Base-by-base conservation (phyloP, 108 stramenopile genomes). In the Skeletonema marinoi region DNA sequence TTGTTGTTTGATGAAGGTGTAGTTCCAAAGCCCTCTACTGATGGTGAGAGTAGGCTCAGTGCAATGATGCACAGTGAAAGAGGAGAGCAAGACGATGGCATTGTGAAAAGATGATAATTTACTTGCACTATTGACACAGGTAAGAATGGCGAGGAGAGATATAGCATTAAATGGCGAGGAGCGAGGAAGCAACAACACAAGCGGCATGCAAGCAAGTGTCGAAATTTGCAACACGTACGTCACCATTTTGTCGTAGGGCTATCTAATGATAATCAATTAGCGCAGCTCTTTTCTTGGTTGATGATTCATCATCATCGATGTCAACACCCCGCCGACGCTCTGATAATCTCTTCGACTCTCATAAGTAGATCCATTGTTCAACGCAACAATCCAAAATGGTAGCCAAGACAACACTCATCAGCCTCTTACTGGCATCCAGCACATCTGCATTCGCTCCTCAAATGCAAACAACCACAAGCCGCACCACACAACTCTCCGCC, bases 381-480 rank as follows among this genome's bases (percentile, higher is more conserved):
- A 46, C 16, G n/a, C 54, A 46, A 25, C 54, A 56, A 56, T 25
- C 54, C 30, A 31, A n/a, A 58, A 69, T 75, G 78, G 32, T 68
- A 39, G 8, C 74, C 68, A 75, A 80, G 54, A 56, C 54, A 38
- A 68, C 56, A n/a, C 25, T 71, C 32, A 30, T 59, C 63, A 33
- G 69, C 46, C 32, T 79, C 42, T 32, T 79, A 16, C 33, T 73
- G 42, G 60, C 71, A 6, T 60, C 50, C 63, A 48, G 32, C 54
- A 51, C 17, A 48, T 9, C 10, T 36, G 51, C 71, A 30, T 65
- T 50, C 35, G 65, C 65, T 38, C 66, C 65, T 56, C 54, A 56
- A 10, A 9, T 56, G 54, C 1, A 46, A 13, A 50, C 36, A 41
- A 65, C 25, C 16, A 12, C 46, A 11, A 11, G 38, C 36, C 5